phyloP scores from a whole-genome alignment of 2,329 filamentous ascomycete species.

The Hysterium pulicare region DNA sequence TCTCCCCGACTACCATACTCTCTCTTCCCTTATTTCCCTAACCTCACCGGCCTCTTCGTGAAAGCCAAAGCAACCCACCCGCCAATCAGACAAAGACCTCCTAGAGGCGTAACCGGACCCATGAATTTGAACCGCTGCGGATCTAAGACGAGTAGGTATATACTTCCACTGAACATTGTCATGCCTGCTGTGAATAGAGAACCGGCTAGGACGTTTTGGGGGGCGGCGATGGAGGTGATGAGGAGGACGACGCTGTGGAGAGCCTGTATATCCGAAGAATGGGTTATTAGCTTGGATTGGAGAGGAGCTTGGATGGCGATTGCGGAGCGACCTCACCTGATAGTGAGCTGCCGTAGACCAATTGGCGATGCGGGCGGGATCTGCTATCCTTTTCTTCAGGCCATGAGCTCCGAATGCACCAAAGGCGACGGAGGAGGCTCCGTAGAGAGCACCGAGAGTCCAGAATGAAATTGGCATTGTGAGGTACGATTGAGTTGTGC shows the following conservation, averaged over 20 bases:
- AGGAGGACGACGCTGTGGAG: conserved; percentile 61
- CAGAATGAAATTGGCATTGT: conserved; percentile 49
- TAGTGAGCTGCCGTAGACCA: conserved; percentile 67
- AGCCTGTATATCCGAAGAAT: conserved; percentile 46
- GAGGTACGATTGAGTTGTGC: too few species aligned
- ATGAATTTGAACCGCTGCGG: conserved; percentile 57
- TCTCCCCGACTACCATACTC: background rate
- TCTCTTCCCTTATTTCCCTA: background rate
- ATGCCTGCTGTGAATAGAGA: conserved; percentile 62
- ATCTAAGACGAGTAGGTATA: conserved; percentile 64
- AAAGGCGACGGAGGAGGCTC: conserved; percentile 58
- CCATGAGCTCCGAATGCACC: conserved; percentile 69
- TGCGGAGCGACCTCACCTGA: conserved; percentile 58
- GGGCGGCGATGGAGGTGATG: conserved; percentile 50
- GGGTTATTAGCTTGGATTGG: background rate
- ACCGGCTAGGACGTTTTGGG: conserved; percentile 56
- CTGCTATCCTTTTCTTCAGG: conserved; percentile 58
- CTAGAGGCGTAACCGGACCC: conserved; percentile 64
- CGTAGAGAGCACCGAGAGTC: conserved; percentile 61
- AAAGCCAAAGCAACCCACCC: conserved; percentile 57
- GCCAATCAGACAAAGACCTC: conserved; percentile 61
- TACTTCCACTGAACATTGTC: conserved; percentile 63
- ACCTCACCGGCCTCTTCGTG: conserved; percentile 25
- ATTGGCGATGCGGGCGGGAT: conserved; percentile 57
- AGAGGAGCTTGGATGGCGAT: conserved; percentile 1